phyloP scores from a whole-genome alignment of 208 protist species.

The Acanthamoeba lenticulata region DNA sequence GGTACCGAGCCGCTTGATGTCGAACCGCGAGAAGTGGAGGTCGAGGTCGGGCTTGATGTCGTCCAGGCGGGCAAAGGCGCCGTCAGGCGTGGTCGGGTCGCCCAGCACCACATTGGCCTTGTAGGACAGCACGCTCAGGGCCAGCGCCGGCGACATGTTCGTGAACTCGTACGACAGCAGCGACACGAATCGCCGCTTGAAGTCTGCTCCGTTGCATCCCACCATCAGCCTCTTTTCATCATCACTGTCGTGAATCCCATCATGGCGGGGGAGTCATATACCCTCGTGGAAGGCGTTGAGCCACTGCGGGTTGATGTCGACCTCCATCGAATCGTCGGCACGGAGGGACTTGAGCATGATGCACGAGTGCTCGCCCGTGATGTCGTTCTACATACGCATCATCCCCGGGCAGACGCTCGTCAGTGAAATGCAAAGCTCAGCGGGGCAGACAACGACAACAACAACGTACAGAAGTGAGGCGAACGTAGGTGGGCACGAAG shows the following conservation, averaged over 20 bases:
- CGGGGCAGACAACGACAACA: neutral
- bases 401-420: neutral
- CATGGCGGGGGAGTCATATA: neutral
- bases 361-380: constrained; percentile 99
- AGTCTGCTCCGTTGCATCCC: constrained; percentile 92
- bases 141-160: constrained; percentile 89
- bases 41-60: constrained; percentile 85
- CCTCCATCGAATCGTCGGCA: neutral
- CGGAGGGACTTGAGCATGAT: constrained; percentile 95
- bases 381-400: constrained; percentile 90
- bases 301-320: constrained; percentile 71
- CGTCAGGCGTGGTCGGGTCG: constrained; percentile 28
- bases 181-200: constrained; percentile 92
- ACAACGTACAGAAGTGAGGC: constrained; percentile 72
- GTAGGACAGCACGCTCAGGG: constrained; percentile 88
- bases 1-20: constrained; percentile 94
- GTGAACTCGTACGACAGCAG: constrained; percentile 94
- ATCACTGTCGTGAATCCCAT: too few species aligned
- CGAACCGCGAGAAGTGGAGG: constrained; percentile 87
- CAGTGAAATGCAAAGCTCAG: neutral
- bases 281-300: constrained; percentile 67
- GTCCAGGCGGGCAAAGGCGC: neutral
- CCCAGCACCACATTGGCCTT: constrained; percentile 56
- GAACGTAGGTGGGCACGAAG: constrained; percentile 81
- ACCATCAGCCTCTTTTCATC: neutral